phyloP scores from a whole-genome alignment of 75 land plant genomes.

The Cunninghamia lanceolata region DNA sequence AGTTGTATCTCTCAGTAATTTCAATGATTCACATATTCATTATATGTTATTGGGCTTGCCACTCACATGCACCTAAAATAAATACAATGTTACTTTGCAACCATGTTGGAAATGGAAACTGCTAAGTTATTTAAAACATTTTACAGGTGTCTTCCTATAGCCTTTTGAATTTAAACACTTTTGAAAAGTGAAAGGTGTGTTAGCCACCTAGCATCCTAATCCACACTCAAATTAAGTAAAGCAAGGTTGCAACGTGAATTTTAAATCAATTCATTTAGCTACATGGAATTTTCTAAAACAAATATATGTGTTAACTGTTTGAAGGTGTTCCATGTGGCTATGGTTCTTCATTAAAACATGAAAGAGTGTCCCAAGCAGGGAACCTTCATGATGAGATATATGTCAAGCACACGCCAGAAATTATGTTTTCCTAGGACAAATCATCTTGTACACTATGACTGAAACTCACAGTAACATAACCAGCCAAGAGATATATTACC shows the following conservation, averaged over 20 bases:
- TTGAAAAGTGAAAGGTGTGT: background rate
- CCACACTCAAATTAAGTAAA: background rate
- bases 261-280: background rate
- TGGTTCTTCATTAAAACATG: background rate
- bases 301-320: background rate
- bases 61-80: background rate
- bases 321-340: background rate
- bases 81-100: background rate
- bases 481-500: background rate
- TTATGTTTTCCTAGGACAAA: background rate
- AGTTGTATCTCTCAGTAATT: background rate
- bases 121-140: background rate
- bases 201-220: background rate
- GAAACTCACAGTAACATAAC: background rate
- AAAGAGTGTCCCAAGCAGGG: background rate
- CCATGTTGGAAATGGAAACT: background rate
- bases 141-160: background rate
- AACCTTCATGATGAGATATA: background rate
- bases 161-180: background rate
- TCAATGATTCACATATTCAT: background rate
- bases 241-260: background rate
- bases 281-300: background rate
- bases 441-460: background rate
- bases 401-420: background rate
- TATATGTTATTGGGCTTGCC: background rate